Conservation (phyloP, 2,329 filamentous ascomycete genomes). For the Taxawa tesnikishii region DNA sequence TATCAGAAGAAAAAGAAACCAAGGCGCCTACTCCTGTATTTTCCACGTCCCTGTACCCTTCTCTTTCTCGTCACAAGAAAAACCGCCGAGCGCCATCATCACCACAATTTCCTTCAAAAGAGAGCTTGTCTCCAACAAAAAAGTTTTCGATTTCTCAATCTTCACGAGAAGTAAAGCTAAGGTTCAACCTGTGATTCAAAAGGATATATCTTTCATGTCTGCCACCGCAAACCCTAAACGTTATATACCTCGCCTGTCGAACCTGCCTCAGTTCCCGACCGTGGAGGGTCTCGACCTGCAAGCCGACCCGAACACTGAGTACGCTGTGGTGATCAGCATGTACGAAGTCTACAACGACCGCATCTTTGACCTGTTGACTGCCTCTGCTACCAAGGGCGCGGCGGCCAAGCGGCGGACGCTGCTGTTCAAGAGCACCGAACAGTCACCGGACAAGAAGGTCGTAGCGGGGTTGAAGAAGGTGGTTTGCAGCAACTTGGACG, state of each 20-base stretch:
- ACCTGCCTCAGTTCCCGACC: conserved; percentile 61
- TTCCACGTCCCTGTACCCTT: conserved; percentile 14
- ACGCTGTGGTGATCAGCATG: conserved; percentile 87
- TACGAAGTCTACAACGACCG: conserved; percentile 99
- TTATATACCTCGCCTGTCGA: conserved; percentile 56
- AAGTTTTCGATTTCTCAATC: too few species aligned
- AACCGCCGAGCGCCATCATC: conserved; percentile 4
- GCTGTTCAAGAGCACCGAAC: conserved; percentile 84
- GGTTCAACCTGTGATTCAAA: conserved; percentile 6
- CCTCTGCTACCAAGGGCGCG: conserved; percentile 44
- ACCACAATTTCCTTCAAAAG: too few species aligned
- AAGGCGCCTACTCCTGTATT: conserved; percentile 13
- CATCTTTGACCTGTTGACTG: conserved; percentile 82
- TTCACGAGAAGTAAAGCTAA: too few species aligned
- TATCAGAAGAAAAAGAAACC: conserved; percentile 5
- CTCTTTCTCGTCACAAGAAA: conserved; percentile 9
- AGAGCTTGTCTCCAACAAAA: too few species aligned
- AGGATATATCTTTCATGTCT: conserved; percentile 24
- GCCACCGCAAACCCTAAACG: conserved; percentile 30
- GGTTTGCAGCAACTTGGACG: conserved; percentile 67
- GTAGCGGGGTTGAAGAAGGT: conserved; percentile 87
- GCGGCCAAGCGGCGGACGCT: conserved; percentile 56
- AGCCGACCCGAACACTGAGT: conserved; percentile 60
- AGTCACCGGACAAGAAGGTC: conserved; percentile 81
- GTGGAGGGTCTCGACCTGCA: conserved; percentile 58